Percentiles rank a stretch among this genome's conserved stretches.
Conservation (phyloP, 1,284 basidiomycete genomes). For the Omphalotus olearius region DNA sequence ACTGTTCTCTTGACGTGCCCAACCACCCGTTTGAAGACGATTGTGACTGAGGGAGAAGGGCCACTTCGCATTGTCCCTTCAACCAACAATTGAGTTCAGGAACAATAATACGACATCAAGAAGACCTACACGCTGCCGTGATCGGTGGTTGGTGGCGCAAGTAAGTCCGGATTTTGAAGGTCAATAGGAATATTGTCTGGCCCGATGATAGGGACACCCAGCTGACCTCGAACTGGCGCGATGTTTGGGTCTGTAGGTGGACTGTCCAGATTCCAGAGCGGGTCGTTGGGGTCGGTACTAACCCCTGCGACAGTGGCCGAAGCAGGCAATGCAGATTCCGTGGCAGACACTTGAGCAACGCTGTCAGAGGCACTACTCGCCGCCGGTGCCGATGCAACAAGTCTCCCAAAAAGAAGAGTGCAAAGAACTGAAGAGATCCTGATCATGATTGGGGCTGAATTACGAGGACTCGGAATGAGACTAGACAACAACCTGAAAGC, state of each 20-base stretch:
- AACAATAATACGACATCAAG: neutral
- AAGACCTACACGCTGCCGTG: slow-evolving; percentile 52
- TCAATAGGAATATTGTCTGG: slow-evolving; percentile 51
- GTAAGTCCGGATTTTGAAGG: slow-evolving; percentile 54
- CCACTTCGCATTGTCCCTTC: slow-evolving; percentile 64
- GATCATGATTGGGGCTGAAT: slow-evolving; percentile 6
- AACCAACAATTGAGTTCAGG: slow-evolving; percentile 3
- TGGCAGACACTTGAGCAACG: slow-evolving; percentile 2
- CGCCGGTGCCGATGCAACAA: slow-evolving; percentile 7
- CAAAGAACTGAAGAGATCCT: slow-evolving; percentile 4
- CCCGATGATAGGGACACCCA: slow-evolving; percentile 52
- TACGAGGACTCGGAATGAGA: no score
- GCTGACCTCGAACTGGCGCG: slow-evolving; percentile 31
- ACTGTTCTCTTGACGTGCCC: slow-evolving; percentile 71
- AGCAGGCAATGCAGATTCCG: slow-evolving; percentile 2
- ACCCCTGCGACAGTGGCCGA: slow-evolving; percentile 43
- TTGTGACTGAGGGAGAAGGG: slow-evolving; percentile 68
- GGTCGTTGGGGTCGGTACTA: slow-evolving; percentile 41
- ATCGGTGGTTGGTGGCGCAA: slow-evolving; percentile 68
- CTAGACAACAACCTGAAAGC: no score
- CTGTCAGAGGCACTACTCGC: neutral
- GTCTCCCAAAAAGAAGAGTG: slow-evolving; percentile 1
- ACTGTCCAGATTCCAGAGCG: slow-evolving; percentile 15
- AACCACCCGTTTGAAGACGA: slow-evolving; percentile 66
- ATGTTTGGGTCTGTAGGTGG: slow-evolving; percentile 12